Conservation (phyloP, 2,329 filamentous ascomycete genomes). For the Paecilomyces fulvus region DNA sequence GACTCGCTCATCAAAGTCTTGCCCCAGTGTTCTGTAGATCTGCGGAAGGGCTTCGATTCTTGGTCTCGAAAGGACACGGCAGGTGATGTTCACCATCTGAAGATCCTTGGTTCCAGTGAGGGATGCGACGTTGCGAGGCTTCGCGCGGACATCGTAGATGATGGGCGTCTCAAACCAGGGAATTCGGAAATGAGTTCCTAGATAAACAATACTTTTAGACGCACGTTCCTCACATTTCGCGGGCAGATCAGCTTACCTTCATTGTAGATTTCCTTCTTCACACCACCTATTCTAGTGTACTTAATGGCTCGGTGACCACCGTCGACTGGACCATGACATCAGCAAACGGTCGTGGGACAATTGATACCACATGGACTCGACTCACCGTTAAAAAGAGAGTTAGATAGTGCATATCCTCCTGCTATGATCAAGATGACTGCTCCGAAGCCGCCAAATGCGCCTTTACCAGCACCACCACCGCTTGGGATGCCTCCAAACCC, state of each 20-base stretch:
- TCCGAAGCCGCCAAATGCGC: conserved; percentile 45
- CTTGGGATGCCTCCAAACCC: conserved; percentile 40
- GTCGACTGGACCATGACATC: conserved; percentile 54
- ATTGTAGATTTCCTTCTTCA: conserved; percentile 89
- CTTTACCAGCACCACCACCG: conserved; percentile 42
- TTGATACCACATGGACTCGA: not conserved
- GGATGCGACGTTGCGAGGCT: conserved; percentile 91
- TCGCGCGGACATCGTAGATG: conserved; percentile 95
- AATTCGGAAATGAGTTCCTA: conserved; percentile 85
- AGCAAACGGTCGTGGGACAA: not conserved
- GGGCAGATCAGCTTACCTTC: conserved; percentile 57
- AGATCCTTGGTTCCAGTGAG: conserved; percentile 97
- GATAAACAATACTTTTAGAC: not conserved
- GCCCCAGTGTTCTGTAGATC: conserved; percentile 92
- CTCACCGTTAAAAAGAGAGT: conserved; percentile 61
- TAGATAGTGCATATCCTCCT: conserved; percentile 37
- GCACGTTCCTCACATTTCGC: not conserved
- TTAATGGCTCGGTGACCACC: conserved; percentile 99
- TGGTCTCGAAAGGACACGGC: conserved; percentile 91
- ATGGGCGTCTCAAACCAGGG: conserved; percentile 97
- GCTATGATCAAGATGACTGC: conserved; percentile 45
- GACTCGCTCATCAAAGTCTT: conserved; percentile 94
- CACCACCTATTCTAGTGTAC: conserved; percentile 85
- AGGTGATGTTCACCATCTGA: conserved; percentile 99
- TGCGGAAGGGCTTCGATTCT: conserved; percentile 82